These are phyloP conservation scores for Plasmodium relictum DNA, from an alignment of 169 alveolate genomes.

Conservation along the genomic window DNA sequence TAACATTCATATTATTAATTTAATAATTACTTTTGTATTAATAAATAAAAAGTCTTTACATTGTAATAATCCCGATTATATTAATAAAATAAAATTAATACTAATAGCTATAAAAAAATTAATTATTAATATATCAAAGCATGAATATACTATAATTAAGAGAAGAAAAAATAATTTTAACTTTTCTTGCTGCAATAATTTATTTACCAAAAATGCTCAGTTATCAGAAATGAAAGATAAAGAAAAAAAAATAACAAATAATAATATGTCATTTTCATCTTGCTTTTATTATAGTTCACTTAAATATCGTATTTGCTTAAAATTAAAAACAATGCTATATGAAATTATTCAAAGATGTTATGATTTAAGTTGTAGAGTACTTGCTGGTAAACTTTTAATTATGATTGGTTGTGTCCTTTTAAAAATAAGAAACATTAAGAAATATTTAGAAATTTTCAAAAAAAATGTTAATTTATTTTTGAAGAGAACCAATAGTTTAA, in stretches of 20 bases:
- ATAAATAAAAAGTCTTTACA: conserved; percentile 39
- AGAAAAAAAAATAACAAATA: neutral
- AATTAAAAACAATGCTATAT: conserved; percentile 50
- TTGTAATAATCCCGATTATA: conserved; percentile 14
- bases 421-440: conserved; percentile 64
- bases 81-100: conserved; percentile 50
- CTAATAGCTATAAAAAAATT: conserved; percentile 51
- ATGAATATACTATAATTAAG: conserved; percentile 1
- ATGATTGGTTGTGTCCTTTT: conserved; percentile 67
- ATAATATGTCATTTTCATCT: neutral
- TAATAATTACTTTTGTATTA: conserved; percentile 29
- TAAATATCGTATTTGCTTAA: conserved; percentile 25
- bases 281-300: neutral
- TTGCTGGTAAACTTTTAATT: conserved; percentile 60
- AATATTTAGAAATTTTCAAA: conserved; percentile 56
- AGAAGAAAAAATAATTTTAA: neutral
- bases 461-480: conserved; percentile 37
- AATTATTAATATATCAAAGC: conserved; percentile 36
- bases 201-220: no score
- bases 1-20: conserved; percentile 58
- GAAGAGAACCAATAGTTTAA: conserved; percentile 32
- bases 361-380: conserved; percentile 47
- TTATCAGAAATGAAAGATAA: neutral
- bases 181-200: neutral
- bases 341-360: conserved; percentile 72